Evolutionary conservation across 106 monocot genomes (phyloP).

Genomic region (Apostasia ramifera): DNA sequence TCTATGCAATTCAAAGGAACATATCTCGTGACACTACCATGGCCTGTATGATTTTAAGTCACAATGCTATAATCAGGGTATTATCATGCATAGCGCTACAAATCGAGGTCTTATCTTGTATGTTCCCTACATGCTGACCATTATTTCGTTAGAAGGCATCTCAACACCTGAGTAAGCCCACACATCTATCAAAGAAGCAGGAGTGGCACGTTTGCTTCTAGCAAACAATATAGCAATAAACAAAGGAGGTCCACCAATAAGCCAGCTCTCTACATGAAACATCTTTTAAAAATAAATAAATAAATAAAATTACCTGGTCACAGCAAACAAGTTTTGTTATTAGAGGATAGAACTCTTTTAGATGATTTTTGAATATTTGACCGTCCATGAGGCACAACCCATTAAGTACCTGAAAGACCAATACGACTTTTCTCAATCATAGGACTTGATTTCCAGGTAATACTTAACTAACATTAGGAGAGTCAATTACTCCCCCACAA

Average conservation of each 20-base stretch:
- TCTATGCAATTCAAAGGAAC: too few species aligned
- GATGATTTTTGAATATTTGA: conserved; percentile 66
- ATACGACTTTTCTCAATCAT: neutral
- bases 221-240: neutral
- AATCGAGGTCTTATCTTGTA: too few species aligned
- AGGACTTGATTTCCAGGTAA: neutral
- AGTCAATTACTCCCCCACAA: neutral
- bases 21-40: too few species aligned
- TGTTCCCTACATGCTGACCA: too few species aligned
- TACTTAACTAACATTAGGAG: too few species aligned
- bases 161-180: neutral
- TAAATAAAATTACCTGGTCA: conserved; percentile 57
- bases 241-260: neutral
- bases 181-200: neutral
- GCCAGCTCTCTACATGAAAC: neutral
- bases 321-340: conserved; percentile 80
- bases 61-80: too few species aligned
- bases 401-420: conserved; percentile 55
- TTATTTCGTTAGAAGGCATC: too few species aligned
- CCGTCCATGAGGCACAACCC: conserved; percentile 66
- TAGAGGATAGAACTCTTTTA: conserved; percentile 71
- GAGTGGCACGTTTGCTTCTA: neutral
- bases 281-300: neutral
- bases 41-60: too few species aligned
- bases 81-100: too few species aligned